Base-by-base conservation (phyloP, 345 rosid species). In the Kernera saxatilis region DNA sequence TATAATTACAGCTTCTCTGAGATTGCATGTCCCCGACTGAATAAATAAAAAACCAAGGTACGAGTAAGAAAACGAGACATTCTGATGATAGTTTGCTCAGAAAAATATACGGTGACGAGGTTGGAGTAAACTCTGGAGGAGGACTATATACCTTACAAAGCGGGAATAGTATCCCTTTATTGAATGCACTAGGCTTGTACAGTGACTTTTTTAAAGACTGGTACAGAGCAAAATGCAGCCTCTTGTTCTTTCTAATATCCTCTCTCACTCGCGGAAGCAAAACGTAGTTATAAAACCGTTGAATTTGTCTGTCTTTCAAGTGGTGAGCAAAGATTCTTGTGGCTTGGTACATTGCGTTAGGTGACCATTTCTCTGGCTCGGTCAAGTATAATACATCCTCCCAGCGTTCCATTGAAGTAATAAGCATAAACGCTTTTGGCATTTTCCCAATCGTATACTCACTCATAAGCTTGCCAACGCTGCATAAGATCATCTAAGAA, bases 351-450 rank as follows among this genome's bases (percentile, higher is more conserved):
- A 92, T 75, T 21, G 97, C 98, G 61, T 83, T 87, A n/a, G 98
- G 93, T 7, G 97, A 87, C 99, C 99, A 94, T 44, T 85, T 87
- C 86, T 87, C 92, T 5, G 99, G 98, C 79, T 94, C 91, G 10
- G 97, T 91, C 55, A 94, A 79, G 81, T 88, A 84, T 61, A 94
- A 71, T 29, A 91, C 82, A 64, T 89, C 97, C 84, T 91, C 96
- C 98, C 98, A 94, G 11, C 78, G 77, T 79, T 82, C 85, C 79
- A 81, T 83, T 8, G 93, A 77, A 37, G 97, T 85, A 30, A 94
- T 85, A 64, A 79, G 88, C 68, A 84, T 87, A 77, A 91, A 89
- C 8, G 97, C 96, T 74, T 91, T 89, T 0, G 97, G 99, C 54
- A 94, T 77, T 79, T 91, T 91, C 67, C 99, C 99, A 2, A 86